These are phyloP conservation scores for Nyctanthes arbortristis DNA, from an alignment of 257 asterid genomes.

Conservation along the genomic window DNA sequence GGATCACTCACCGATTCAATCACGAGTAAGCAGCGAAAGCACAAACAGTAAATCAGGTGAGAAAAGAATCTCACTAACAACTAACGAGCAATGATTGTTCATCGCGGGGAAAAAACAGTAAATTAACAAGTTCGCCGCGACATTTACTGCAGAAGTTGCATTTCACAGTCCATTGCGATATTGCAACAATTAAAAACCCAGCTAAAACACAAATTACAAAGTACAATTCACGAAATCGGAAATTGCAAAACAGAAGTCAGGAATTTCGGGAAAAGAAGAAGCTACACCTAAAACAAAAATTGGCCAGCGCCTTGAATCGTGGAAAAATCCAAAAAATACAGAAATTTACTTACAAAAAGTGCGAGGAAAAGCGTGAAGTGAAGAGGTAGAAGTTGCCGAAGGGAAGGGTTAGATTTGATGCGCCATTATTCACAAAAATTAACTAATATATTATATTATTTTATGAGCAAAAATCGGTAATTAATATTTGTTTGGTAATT, in stretches of 20 bases:
- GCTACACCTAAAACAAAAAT: constrained; percentile 14
- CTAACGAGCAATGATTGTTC: neutral
- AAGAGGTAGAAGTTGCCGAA: neutral
- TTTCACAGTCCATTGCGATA: neutral
- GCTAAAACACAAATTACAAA: neutral
- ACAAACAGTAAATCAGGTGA: neutral
- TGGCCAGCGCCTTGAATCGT: constrained; percentile 8
- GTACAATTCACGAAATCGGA: neutral
- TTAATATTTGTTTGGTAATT: neutral
- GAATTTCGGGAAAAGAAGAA: neutral
- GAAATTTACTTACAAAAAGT: neutral
- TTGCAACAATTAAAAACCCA: neutral
- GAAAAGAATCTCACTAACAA: neutral
- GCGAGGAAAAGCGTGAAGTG: neutral
- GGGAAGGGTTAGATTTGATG: neutral
- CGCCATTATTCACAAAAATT: neutral
- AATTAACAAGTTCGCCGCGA: neutral
- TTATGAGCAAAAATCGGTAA: neutral
- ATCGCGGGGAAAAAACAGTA: neutral
- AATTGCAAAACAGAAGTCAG: neutral
- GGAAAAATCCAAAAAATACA: constrained; percentile 7
- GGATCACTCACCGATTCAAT: neutral
- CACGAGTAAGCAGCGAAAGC: too few species aligned
- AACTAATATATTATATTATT: too few species aligned
- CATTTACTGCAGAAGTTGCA: neutral